Conservation (phyloP, 345 rosid species). For the Populus tremula region DNA sequence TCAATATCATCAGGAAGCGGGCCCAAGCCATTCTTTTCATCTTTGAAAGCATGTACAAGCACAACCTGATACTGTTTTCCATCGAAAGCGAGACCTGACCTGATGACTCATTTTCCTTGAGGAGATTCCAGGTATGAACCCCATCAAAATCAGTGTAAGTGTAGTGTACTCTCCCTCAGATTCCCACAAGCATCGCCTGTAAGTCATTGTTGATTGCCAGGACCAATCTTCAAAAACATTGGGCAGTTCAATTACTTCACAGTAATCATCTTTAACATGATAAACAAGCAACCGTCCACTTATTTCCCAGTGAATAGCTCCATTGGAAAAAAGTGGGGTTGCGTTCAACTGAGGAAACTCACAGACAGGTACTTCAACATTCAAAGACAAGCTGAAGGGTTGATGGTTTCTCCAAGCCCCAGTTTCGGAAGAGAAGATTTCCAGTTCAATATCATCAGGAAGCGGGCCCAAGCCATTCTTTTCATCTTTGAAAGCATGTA, state of each 20-base stretch:
- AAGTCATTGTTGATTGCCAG: constrained; percentile 7
- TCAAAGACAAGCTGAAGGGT: neutral
- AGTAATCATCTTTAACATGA: constrained; percentile 1
- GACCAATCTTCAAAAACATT: neutral
- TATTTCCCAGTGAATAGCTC: constrained; percentile 23
- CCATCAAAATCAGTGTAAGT: constrained; percentile 18
- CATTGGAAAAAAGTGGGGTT: constrained; percentile 10
- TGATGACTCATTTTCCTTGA: constrained; percentile 8
- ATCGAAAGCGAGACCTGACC: constrained; percentile 19
- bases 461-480: neutral
- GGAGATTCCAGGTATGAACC: constrained; percentile 25
- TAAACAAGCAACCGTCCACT: constrained; percentile 16
- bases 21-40: neutral
- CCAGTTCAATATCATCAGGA: neutral
- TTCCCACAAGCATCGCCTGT: constrained; percentile 23
- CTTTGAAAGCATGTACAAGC: constrained; percentile 1
- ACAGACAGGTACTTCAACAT: neutral
- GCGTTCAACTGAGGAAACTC: constrained; percentile 2
- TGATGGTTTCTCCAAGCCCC: constrained; percentile 12
- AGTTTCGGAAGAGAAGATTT: constrained; percentile 18
- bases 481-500: neutral
- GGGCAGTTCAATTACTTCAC: constrained; percentile 16
- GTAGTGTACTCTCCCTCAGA: constrained; percentile 16
- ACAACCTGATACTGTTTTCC: constrained; percentile 15
- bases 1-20: neutral